Base-by-base conservation (phyloP, 2,329 filamentous ascomycete genomes). In the Dichotomopilus funicola region DNA sequence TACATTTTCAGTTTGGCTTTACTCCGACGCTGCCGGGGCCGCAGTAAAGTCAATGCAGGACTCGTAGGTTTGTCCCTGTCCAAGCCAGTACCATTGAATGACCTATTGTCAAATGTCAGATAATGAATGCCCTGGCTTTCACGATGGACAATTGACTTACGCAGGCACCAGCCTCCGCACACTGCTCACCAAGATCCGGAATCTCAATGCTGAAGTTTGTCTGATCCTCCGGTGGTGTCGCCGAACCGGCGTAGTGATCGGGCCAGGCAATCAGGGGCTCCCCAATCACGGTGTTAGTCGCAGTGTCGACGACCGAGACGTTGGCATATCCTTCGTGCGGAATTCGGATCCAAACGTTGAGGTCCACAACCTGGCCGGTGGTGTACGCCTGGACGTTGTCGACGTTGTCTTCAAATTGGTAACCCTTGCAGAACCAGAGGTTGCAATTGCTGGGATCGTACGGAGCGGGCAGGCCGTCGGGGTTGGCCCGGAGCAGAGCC, bases 31-130 rank as follows among this genome's bases (percentile, higher is more conserved):
- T 8, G 45, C n/a, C 4, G 52, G 54, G 7, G 61, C 51, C 41
- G 62, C 59, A 40, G 59, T 63, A 52, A 86, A 84, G 64, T 86
- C 82, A 51, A 85, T 71, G 68, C 82, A 86, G 49, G 76, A 75
- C 71, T 83, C 78, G 65, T 86, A 86, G 9, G 81, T 84, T 74
- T 86, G 82, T 56, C 70, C 71, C 12, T 69, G 65, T 4, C 80
- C 80, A 58, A 82, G 74, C 82, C 82, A 85, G 68, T 73, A 83
- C 80, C 81, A 84, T 68, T 85, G 82, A 46, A 85, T 72, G 3
- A 78, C 78, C 68, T 64, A 12, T 37, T 7, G 6, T 31, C 19
- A 27, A 27, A 27, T 27, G 19, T 27, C 19, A 27, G 19, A 27
- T 27, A 27, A 27, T 27, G 19, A 27, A 27, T 27, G 19, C 19